Evolutionary conservation across 352 stramenopile species (phyloP), one percentile per base, ranked within the genome.

Genomic region (Phytophthora pinifolia): DNA sequence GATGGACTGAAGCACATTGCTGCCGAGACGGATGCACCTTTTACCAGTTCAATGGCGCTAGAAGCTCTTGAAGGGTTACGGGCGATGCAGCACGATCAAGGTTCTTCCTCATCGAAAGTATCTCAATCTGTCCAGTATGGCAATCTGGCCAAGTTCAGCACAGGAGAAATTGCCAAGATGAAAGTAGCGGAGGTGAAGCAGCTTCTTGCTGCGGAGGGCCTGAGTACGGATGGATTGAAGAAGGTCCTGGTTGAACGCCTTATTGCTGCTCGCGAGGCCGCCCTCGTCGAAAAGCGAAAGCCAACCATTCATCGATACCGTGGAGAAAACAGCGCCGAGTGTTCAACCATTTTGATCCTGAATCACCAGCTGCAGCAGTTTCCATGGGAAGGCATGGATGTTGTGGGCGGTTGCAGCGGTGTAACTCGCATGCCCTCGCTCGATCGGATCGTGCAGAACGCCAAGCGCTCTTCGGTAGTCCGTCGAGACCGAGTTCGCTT

Each of bases 341-440:
- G 38, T 22, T 66, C 80, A 1, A 86, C 69, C 4, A 87, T 92
- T 46, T 52, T 94, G 30, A 70, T 92, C 6, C 68, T 92, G 29
- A 75, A 87, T 53, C 63, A 79, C 17, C 59, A 69, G 15, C 43
- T 93, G 12, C 73, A 89, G 37, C 74, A 83, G 38, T 89, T 95
- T 61, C 83, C 85, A 6, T 95, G 83, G 83, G 85, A 95, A 83
- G 83, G 67, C 1, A 54, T 95, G 15, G 76, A 85, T 27, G 54
- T 89, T 4, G 65, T 94, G 35, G 29, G 36, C 4, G 41, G 50
- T 25, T 72, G 59, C 14, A 47, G 54, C 6, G 61, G 67, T 9
- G 76, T 94, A 2, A 88, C 78, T 18, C 76, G 84, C 12, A 90
- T 95, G 78, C 83, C 83, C 10, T 93, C 80, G 1, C 60, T 90